A percentile compares a stretch with the other conserved stretches of the same genome.
These are phyloP conservation scores for Coniochaeta pulveracea DNA, from an alignment of 2,329 filamentous ascomycete genomes.

Conservation along the genomic window DNA sequence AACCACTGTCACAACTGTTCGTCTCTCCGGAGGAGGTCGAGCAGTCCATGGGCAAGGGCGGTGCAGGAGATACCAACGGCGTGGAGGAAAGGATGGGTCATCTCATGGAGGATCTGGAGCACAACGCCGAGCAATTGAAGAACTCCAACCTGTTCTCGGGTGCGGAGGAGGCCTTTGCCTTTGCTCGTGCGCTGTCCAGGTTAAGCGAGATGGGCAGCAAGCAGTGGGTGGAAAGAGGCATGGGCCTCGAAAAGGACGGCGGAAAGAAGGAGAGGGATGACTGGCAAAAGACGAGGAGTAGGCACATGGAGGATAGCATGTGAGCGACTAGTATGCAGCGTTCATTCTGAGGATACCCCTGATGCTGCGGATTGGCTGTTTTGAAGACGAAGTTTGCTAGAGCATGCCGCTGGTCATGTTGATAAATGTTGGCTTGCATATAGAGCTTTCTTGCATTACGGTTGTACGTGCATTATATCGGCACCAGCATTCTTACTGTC, in stretches of 20 bases:
- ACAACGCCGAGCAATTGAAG: conserved; percentile 77
- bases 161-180: conserved; percentile 94
- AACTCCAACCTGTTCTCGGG: conserved; percentile 80
- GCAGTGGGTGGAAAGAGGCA: conserved; percentile 85
- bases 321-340: conserved; percentile 24
- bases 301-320: conserved; percentile 59
- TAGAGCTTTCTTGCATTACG: no score
- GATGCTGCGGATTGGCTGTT: neutral
- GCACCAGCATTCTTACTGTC: no score
- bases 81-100: conserved; percentile 62
- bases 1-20: conserved; percentile 78
- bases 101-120: conserved; percentile 78
- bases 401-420: neutral
- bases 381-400: neutral
- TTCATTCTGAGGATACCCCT: no score
- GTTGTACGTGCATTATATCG: no score
- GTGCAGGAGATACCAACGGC: conserved; percentile 19
- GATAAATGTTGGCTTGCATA: no score
- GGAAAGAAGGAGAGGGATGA: conserved; percentile 54
- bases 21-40: conserved; percentile 60
- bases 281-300: conserved; percentile 54
- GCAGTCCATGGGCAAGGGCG: conserved; percentile 36
- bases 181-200: conserved; percentile 75
- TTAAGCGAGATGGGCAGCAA: conserved; percentile 87
- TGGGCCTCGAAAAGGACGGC: conserved; percentile 52